phyloP scores from a whole-genome alignment of 805 yeast genomes.

The Teunomyces barrocoloradensis region DNA sequence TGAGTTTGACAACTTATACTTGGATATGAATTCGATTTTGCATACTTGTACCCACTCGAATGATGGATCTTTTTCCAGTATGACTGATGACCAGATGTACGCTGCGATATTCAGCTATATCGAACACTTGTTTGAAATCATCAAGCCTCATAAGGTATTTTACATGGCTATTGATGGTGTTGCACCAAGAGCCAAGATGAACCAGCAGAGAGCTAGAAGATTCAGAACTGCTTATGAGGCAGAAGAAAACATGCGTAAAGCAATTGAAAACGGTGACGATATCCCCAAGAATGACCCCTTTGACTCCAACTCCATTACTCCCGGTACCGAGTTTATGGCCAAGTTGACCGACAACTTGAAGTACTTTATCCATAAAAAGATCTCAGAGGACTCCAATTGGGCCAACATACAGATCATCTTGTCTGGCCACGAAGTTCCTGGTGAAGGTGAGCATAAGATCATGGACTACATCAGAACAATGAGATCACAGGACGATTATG shows the following conservation, averaged over 20 bases:
- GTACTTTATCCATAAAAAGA: constrained; percentile 84
- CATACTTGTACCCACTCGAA: constrained; percentile 92
- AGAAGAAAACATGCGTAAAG: constrained; percentile 71
- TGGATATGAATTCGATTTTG: constrained; percentile 96
- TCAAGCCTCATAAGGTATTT: constrained; percentile 80
- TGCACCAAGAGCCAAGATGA: constrained; percentile 98
- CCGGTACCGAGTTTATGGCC: constrained; percentile 96
- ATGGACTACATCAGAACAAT: constrained; percentile 85
- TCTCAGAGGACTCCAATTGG: constrained; percentile 86
- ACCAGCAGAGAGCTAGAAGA: constrained; percentile 95
- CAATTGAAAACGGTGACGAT: constrained; percentile 67
- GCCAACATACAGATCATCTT: constrained; percentile 70
- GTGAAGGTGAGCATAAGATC: constrained; percentile 97
- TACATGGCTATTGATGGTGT: constrained; percentile 99
- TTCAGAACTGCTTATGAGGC: constrained; percentile 94
- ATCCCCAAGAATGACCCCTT: constrained; percentile 83
- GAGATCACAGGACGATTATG: constrained; percentile 69
- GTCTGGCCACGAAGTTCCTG: constrained; percentile 95
- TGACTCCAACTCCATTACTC: constrained; percentile 91
- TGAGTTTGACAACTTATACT: constrained; percentile 89
- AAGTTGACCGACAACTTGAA: constrained; percentile 77
- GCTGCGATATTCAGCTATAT: constrained; percentile 91
- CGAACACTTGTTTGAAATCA: constrained; percentile 86
- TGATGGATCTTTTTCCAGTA: constrained; percentile 56
- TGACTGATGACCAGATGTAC: constrained; percentile 89